These are phyloP conservation scores for Senna tora DNA, from an alignment of 306 rosid genomes.

Conservation along the genomic window DNA sequence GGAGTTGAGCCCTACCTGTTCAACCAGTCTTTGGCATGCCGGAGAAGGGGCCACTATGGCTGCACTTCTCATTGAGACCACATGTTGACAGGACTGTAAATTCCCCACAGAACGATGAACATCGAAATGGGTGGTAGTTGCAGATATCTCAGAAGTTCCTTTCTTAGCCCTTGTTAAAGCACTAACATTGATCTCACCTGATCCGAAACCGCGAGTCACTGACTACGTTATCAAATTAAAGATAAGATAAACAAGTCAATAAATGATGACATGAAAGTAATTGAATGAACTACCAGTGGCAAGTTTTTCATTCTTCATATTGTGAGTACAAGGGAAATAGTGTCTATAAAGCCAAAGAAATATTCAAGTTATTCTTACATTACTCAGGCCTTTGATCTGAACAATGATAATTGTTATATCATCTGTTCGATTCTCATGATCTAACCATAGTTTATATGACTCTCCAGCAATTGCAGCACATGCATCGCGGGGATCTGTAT, in stretches of 20 bases:
- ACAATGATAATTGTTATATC: constrained; percentile 91
- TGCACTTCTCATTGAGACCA: constrained; percentile 61
- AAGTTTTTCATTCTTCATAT: constrained; percentile 4
- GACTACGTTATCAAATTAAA: constrained; percentile 50
- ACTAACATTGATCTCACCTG: constrained; percentile 50
- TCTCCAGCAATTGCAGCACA: constrained; percentile 97
- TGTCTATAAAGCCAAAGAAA: constrained; percentile 22
- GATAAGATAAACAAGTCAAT: constrained; percentile 36
- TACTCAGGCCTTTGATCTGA: constrained; percentile 82
- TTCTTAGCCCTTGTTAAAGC: constrained; percentile 48
- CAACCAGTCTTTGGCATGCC: constrained; percentile 38
- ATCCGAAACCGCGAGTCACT: constrained; percentile 50
- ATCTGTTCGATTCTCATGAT: constrained; percentile 87
- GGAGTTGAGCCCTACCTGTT: constrained; percentile 37
- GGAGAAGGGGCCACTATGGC: constrained; percentile 76
- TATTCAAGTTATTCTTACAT: constrained; percentile 60
- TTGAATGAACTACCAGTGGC: constrained; percentile 28
- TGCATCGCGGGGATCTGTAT: constrained; percentile 96
- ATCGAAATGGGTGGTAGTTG: constrained; percentile 54
- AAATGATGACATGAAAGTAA: constrained; percentile 13
- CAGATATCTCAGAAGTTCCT: constrained; percentile 62
- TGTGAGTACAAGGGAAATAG: constrained; percentile 15
- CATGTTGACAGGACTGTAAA: constrained; percentile 56
- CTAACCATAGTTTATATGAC: constrained; percentile 90
- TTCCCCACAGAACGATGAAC: constrained; percentile 59